These are phyloP conservation scores for Sisymbrium irio DNA, from an alignment of 345 rosid genomes.

Conservation along the genomic window DNA sequence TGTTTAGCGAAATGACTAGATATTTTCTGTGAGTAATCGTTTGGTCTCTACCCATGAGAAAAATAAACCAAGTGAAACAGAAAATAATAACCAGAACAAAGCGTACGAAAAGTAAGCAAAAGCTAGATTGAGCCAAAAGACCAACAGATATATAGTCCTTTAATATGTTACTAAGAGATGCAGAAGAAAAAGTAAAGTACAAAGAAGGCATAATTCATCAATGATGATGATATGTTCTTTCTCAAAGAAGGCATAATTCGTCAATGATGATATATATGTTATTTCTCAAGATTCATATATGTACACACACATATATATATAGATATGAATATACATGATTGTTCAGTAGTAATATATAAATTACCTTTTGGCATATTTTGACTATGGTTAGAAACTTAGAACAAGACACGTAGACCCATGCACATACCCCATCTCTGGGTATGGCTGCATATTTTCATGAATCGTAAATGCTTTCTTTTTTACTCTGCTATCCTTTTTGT, in stretches of 20 bases:
- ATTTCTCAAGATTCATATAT: neutral
- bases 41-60: constrained; percentile 1
- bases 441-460: constrained; percentile 35
- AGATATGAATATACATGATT: constrained; percentile 27
- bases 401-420: constrained; percentile 40
- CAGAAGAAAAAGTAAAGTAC: constrained; percentile 32
- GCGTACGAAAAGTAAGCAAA: constrained; percentile 13
- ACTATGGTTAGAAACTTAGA: constrained; percentile 10
- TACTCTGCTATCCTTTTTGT: constrained; percentile 26
- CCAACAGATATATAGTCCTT: constrained; percentile 16
- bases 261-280: neutral
- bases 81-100: neutral
- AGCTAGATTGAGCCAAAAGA: constrained; percentile 30
- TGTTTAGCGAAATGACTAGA: constrained; percentile 1
- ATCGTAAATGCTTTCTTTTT: constrained; percentile 38
- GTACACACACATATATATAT: neutral
- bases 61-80: constrained; percentile 6
- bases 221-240: constrained; percentile 26
- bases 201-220: constrained; percentile 34
- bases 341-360: constrained; percentile 14
- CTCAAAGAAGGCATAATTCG: too few relatives aligned
- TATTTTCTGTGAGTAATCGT: constrained; percentile 1
- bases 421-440: constrained; percentile 33
- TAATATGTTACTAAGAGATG: constrained; percentile 20
- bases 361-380: neutral